Percentiles rank a stretch among this genome's conserved stretches.
These are phyloP conservation scores for Aspergillus sp. DNA, from an alignment of 2,329 filamentous ascomycete genomes.

Conservation along the genomic window DNA sequence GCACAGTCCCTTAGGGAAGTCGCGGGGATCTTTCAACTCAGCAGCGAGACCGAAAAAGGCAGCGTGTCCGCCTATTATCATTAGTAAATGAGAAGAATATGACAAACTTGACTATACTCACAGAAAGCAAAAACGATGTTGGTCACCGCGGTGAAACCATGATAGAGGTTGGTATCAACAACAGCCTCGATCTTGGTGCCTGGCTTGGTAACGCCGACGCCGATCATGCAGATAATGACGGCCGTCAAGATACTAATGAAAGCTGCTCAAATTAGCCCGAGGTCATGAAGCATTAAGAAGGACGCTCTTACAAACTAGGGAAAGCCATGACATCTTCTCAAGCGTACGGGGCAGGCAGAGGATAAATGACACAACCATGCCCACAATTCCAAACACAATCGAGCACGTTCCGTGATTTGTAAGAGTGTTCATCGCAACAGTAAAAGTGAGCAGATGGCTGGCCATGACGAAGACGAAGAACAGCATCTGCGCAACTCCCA, in stretches of 20 bases:
- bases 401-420: conserved; percentile 66
- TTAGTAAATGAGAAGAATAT: conserved; percentile 56
- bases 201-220: conserved; percentile 59
- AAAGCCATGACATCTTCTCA: conserved; percentile 65
- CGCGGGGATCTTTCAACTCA: conserved; percentile 64
- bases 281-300: neutral
- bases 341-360: conserved; percentile 66
- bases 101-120: conserved; percentile 51
- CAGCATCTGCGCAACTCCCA: conserved; percentile 65
- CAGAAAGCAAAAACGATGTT: conserved; percentile 76
- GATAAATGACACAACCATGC: conserved; percentile 61
- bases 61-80: conserved; percentile 59
- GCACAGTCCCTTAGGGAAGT: conserved; percentile 66
- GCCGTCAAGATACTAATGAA: conserved; percentile 68
- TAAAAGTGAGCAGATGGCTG: conserved; percentile 73
- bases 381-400: conserved; percentile 66
- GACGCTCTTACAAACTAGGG: conserved; percentile 53
- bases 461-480: conserved; percentile 72
- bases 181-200: conserved; percentile 43
- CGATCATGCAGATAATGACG: conserved; percentile 69
- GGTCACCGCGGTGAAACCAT: conserved; percentile 64
- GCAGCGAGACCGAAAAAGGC: conserved; percentile 70
- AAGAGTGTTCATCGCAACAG: conserved; percentile 69
- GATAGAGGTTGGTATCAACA: conserved; percentile 52
- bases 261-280: conserved; percentile 41